Evolutionary conservation across 164 flowering plant species (phyloP), one percentile per base, ranked within the genome.

Genomic region (Magnolia sinica): DNA sequence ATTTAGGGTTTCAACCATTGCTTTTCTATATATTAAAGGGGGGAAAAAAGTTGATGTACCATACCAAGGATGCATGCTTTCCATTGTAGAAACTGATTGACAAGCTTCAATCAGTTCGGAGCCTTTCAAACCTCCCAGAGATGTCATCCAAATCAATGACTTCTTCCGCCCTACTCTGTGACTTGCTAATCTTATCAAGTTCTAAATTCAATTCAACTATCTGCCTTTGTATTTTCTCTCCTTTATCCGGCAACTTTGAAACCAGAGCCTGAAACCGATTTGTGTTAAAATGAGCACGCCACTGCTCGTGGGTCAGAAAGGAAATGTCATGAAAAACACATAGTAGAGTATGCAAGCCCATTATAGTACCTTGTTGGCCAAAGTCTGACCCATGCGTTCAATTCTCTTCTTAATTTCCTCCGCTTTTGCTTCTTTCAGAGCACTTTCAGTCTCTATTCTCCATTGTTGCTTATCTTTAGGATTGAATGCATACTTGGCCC

Each of bases 401-500:
- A 96, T 92, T 80, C 84, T 87, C 68, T 86, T 90, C 78, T 76
- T 82, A 45, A 96, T 88, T 64, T 92, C 94, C 8, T 82, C 76
- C 76, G 89, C 95, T 18, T 87, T 82, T 65, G 73, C 67, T 79
- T 82, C 83, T 61, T 61, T 74, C 6, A 63, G 68, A 78, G 50
- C 69, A 10, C 68, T 75, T 1, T 84, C 81, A 18, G 86, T 69
- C 61, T 20, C 82, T 71, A 81, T 89, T 71, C 71, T 82, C 68
- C 74, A 67, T 13, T 76, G 76, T 20, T 82, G 85, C 69, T 86
- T 82, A 76, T 94, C 94, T 82, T 89, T 96, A 3, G 99, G 98
- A 8, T 90, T 92, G 78, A 90, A 90, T 19, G 99, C 99, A 85
- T 77, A 83, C 24, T 81, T 76, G 68, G 93, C 86, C 75, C 96